Percentiles rank a stretch among this genome's conserved stretches.
phyloP scores from a whole-genome alignment of 306 rosid genomes.

The Albizia julibrissin region DNA sequence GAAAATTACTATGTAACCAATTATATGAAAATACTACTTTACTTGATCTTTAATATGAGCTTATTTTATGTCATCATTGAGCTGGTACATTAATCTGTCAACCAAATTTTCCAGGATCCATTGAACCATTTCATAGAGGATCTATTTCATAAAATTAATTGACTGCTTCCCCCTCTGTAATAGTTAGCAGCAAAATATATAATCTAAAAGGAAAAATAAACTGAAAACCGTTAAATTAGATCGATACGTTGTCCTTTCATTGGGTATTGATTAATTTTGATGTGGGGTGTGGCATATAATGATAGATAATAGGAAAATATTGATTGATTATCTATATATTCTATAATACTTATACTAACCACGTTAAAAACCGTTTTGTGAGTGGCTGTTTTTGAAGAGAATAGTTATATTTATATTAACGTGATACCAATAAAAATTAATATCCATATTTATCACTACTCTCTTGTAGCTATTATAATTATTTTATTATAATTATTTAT shows the following conservation, averaged over 20 bases:
- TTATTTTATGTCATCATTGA: neutral
- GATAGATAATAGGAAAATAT: neutral
- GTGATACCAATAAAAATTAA: no score
- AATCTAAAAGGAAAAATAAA: no score
- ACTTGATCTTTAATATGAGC: neutral
- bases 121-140: neutral
- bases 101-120: neutral
- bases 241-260: neutral
- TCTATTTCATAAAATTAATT: neutral
- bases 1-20: neutral
- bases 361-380: rapidly evolving
- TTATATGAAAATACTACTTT: neutral
- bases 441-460: no score
- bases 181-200: no score
- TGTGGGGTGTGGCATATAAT: neutral
- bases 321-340: neutral
- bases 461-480: no score
- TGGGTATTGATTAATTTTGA: neutral
- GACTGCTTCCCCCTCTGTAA: no score
- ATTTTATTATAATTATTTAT: no score
- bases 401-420: no score
- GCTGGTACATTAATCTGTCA: neutral
- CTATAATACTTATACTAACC: no score
- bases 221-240: no score
- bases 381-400: no score